A percentile compares a stretch with the other conserved stretches of the same genome.
phyloP scores from a whole-genome alignment of 2,329 filamentous ascomycete genomes.

The Lachnellula hyalina region DNA sequence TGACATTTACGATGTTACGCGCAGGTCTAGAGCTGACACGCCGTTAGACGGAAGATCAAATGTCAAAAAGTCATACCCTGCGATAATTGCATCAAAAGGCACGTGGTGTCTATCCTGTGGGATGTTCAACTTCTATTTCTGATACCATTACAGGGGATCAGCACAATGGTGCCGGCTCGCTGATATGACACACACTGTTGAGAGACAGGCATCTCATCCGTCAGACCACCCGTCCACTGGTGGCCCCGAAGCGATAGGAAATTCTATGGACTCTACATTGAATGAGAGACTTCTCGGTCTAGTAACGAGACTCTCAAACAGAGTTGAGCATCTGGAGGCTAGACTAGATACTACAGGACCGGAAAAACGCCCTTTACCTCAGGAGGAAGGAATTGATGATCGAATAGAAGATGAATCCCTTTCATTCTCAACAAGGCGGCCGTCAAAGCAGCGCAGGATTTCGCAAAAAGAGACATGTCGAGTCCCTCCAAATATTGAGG shows the following conservation, averaged over 20 bases:
- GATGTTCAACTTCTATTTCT: constrained; percentile 1
- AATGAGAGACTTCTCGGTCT: constrained; percentile 14
- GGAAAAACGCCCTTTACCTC: constrained; percentile 1
- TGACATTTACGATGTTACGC: too few species aligned
- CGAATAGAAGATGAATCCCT: background rate
- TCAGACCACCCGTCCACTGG: background rate
- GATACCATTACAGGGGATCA: constrained; percentile 8
- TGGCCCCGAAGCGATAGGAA: background rate
- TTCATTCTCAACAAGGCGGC: constrained; percentile 8
- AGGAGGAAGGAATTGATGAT: background rate
- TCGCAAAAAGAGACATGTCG: background rate
- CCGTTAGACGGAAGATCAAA: constrained; percentile 28
- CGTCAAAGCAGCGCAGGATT: constrained; percentile 14
- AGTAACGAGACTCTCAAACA: constrained; percentile 16
- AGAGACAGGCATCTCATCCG: constrained; percentile 1
- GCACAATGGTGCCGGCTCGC: constrained; percentile 21
- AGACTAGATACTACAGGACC: constrained; percentile 9
- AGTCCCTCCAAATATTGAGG: background rate
- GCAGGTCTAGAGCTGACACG: background rate
- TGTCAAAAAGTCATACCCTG: constrained; percentile 39
- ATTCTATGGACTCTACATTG: constrained; percentile 5
- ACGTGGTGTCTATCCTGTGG: constrained; percentile 4
- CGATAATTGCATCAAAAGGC: constrained; percentile 35
- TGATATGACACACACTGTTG: constrained; percentile 7
- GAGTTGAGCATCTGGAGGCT: constrained; percentile 14